Evolutionary conservation across 225 moss, liverwort and hornwort species (phyloP), one percentile per base, ranked within the genome.

Genomic region (Asterella californica): DNA sequence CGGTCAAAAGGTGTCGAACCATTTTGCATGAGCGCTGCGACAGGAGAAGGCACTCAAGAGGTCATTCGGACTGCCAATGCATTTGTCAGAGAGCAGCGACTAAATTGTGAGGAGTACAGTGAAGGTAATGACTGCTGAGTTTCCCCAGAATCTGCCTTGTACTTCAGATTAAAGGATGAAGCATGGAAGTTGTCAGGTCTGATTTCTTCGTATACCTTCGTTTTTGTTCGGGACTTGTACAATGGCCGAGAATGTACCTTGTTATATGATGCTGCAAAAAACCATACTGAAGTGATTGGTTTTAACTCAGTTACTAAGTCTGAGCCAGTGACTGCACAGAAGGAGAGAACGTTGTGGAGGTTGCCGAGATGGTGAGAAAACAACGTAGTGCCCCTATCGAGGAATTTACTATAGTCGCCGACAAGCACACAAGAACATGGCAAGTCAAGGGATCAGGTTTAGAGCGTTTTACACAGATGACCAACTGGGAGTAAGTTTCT

Each of bases 391-490:
- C 93, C 64, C 93, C 92, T 37, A 88, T 99, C 82, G 93, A 99
- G 84, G 75, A 95, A n/a, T 99, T 85, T 79, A 81, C 84, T 65
- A 86, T 99, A 30, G 60, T 84, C 7, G 87, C 64, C 72, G 91
- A 99, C 79, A 99, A 92, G 83, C 93, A 92, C 79, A 93, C 97
- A 14, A 91, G 95, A 76, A 93, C 93, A 7, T 99, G 97, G 97
- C 91, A 93, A 89, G 92, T 99, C 34, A 85, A 74, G 62, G 97
- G 95, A 82, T 95, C 93, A 76, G 97, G 97, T 55, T 82, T 99
- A 46, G 89, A 95, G 82, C 93, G 95, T 48, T 99, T 99, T 70
- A 99, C 97, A 10, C 97, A 99, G 85, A 99, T 99, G 97, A 99
- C 97, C 42, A 99, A 99, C 79, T 99, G 95, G 97, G 97, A 99